Base-by-base conservation (phyloP, 163 green algal species). In the Scenedesmus sp. region DNA sequence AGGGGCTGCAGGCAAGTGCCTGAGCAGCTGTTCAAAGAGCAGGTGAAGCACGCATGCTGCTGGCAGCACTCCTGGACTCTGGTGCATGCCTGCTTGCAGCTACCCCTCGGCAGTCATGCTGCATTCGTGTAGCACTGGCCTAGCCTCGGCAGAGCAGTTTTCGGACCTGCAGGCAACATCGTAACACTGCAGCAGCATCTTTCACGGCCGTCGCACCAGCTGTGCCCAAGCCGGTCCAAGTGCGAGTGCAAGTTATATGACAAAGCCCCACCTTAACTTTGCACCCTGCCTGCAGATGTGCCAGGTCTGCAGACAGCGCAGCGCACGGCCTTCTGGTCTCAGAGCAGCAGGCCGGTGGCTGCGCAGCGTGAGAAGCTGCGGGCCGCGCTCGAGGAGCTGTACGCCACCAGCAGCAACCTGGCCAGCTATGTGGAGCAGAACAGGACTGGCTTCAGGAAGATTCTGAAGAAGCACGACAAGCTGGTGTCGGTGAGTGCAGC, bases 381-480 rank as follows among this genome's bases (percentile, higher is more conserved):
- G 24, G 3, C 13, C 9, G 76, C 68, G 44, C 79, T 93, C 24
- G 81, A 87, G 83, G 92, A 94, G 65, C 76, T 95, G 42, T 96
- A 94, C 79, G 91, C 94, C 37, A 95, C 70, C 83, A 94, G 88
- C 84, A 95, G 49, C 83, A 82, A 93, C 82, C 91, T 93, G 22
- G 37, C 59, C 20, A 93, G 89, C 82, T 96, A 93, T 59, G 78
- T 96, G 16, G 85, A 95, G 40, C 89, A 95, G 20, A 97, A 97
- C 91, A 88, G 91, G 59, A 94, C 95, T 46, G 96, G 96, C 42
- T 96, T 97, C 91, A 88, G 96, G 35, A 97, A 97, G 92, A 94
- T 96, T 42, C 90, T 97, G 65, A 97, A 97, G 91, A 97, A 97
- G 93, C 96, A 97, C 73, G 96, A 97, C 94, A 97, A 97, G 94